Conservation (phyloP, 2,329 filamentous ascomycete genomes). For the Penicillium sp. region DNA sequence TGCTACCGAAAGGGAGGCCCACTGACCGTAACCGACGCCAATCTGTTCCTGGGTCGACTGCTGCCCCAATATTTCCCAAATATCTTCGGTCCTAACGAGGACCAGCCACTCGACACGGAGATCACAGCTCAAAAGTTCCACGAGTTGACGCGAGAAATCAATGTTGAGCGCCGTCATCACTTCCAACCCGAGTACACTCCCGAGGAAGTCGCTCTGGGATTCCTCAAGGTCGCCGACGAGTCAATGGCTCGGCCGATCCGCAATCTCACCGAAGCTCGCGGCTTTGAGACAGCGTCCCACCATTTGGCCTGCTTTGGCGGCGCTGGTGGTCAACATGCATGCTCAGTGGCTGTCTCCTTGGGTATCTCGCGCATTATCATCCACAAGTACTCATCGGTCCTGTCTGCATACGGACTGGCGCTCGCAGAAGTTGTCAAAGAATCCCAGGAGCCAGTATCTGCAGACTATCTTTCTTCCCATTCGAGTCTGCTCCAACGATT, state of each 20-base stretch:
- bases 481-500: slow-evolving; percentile 66
- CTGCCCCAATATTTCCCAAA: slow-evolving; percentile 93
- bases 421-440: slow-evolving; percentile 92
- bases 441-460: slow-evolving; percentile 64
- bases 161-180: slow-evolving; percentile 58
- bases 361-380: slow-evolving; percentile 84
- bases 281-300: slow-evolving; percentile 87
- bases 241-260: slow-evolving; percentile 70
- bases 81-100: slow-evolving; percentile 89
- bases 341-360: slow-evolving; percentile 82
- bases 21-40: slow-evolving; percentile 88
- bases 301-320: slow-evolving; percentile 91
- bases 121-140: slow-evolving; percentile 75
- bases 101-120: slow-evolving; percentile 75
- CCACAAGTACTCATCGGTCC: slow-evolving; percentile 85
- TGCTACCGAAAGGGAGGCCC: slow-evolving; percentile 93
- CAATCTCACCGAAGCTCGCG: slow-evolving; percentile 87
- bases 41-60: slow-evolving; percentile 81
- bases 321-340: slow-evolving; percentile 88
- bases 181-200: slow-evolving; percentile 64
- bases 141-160: slow-evolving; percentile 75
- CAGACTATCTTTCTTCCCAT: slow-evolving; percentile 51
- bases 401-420: slow-evolving; percentile 92
- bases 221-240: slow-evolving; percentile 46
- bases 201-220: slow-evolving; percentile 56